Base-by-base conservation (phyloP, 78 protist genomes). In the Dictyostelium intermedium region DNA sequence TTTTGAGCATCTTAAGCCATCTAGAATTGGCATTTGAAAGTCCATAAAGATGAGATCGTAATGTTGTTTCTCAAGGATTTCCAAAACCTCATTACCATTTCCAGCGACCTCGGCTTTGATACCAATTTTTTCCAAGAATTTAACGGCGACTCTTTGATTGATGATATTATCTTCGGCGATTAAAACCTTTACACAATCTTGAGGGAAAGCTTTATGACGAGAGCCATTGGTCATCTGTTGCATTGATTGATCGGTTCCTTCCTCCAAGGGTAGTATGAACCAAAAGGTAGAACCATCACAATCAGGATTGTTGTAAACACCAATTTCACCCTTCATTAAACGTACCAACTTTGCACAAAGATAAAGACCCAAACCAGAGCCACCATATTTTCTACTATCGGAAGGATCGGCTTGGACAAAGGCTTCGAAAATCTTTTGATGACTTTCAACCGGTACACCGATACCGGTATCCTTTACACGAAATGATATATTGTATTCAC, bases 331-430 rank as follows among this genome's bases (percentile, higher is more conserved):
- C 5, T 76, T 73, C 96, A 92, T 92, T 18, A 84, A 45, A 18
- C 85, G 83, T 18, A 92, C 91, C 14, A 92, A 53, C 13, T 84
- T 83, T 7, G 91, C 92, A 63, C 93, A 92, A 3, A 92, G 60
- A 39, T 82, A 85, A 5, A 92, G 53, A 14, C 96, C 96, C 3
- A 92, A 74, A 9, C 96, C 96, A 37, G 84, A 78, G 0, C 96
- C 96, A 53, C 96, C 96, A 76, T 92, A 89, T 34, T 80, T 89
- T 89, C 94, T 32, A 32, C 92, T 79, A 78, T 85, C 95, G 0
- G 94, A 85, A 43, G 95, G 96, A 11, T 96, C 97, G 11, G 97
- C 97, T 50, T 96, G 97, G 6, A 81, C 91, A 30, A 92, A 96
- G 0, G 97, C 96, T 50, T 92, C 91, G 39, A 96, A 96, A 37